Evolutionary conservation across 2,329 filamentous ascomycete species (phyloP).

Genomic region (Metarhizium anisopliae): DNA sequence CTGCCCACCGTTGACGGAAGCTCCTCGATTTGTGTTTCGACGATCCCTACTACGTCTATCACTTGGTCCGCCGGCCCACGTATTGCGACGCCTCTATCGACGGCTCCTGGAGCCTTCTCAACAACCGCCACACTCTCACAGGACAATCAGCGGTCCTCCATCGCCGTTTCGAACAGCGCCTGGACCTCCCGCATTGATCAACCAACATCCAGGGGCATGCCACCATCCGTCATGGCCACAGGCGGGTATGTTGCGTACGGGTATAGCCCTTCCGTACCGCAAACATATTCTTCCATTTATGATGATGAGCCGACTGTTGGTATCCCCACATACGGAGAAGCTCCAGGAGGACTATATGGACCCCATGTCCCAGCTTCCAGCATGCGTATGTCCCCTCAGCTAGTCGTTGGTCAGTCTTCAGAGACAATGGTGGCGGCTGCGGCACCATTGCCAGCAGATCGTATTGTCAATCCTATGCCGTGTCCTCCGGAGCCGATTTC

Average conservation of each 20-base stretch:
- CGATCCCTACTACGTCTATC: slow-evolving; percentile 10
- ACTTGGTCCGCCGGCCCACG: slow-evolving; percentile 29
- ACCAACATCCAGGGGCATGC: slow-evolving; percentile 11
- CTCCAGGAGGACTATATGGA: slow-evolving; percentile 19
- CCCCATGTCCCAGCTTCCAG: slow-evolving; percentile 28
- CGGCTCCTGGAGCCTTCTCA: slow-evolving; percentile 39
- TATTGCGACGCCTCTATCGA: slow-evolving; percentile 29
- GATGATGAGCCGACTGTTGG: slow-evolving; percentile 19
- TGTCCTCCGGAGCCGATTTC: slow-evolving; percentile 32
- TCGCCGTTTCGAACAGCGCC: slow-evolving; percentile 15
- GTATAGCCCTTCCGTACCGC: slow-evolving; percentile 17
- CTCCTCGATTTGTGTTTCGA: slow-evolving; percentile 12
- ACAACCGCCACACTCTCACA: slow-evolving; percentile 21
- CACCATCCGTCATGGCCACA: slow-evolving; percentile 13
- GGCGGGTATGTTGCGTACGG: slow-evolving; percentile 20
- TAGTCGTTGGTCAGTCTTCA: slow-evolving; percentile 36
- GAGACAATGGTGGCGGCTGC: slow-evolving; percentile 40
- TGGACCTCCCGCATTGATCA: slow-evolving; percentile 24
- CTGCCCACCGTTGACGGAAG: slow-evolving; percentile 12
- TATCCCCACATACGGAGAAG: slow-evolving; percentile 26
- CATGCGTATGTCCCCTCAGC: slow-evolving; percentile 40
- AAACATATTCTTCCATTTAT: slow-evolving; percentile 25
- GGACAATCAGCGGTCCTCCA: slow-evolving; percentile 21
- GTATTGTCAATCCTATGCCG: slow-evolving; percentile 24
- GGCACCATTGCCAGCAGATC: slow-evolving; percentile 26